phyloP scores from a whole-genome alignment of 257 asterid genomes.

The Solanum raphanifolium region DNA sequence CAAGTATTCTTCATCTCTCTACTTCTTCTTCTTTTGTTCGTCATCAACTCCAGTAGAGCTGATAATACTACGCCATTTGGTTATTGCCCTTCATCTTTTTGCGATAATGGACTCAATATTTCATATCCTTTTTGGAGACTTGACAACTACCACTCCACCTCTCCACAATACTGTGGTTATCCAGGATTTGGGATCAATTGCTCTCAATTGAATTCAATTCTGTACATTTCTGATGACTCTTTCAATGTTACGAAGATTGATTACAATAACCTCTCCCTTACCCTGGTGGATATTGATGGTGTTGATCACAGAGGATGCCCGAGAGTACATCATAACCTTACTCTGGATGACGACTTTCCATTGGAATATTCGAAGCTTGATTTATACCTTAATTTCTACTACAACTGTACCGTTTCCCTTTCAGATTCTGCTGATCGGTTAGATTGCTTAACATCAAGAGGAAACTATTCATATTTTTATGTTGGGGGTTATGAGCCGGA shows the following conservation, averaged over 20 bases:
- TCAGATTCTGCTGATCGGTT: accelerated
- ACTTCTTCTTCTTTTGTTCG: not conserved
- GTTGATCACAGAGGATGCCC: too few species aligned
- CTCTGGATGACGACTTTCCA: not conserved
- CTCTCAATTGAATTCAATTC: not conserved
- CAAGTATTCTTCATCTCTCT: not conserved
- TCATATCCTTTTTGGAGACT: not conserved
- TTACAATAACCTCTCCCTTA: not conserved
- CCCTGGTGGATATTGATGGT: not conserved
- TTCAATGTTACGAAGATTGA: not conserved
- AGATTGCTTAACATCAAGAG: not conserved
- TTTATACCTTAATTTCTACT: not conserved
- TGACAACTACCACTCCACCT: not conserved
- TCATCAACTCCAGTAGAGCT: not conserved
- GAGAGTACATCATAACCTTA: not conserved
- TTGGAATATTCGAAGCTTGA: not conserved
- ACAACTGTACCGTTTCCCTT: not conserved
- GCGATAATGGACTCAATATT: not conserved
- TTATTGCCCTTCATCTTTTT: not conserved
- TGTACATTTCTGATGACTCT: not conserved
- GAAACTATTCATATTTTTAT: not conserved
- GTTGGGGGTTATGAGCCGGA: not conserved
- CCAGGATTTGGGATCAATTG: not conserved
- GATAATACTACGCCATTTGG: not conserved
- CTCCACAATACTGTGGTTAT: not conserved